Conservation (phyloP, 805 yeast genomes). For the Isabelozyma rhagii region DNA sequence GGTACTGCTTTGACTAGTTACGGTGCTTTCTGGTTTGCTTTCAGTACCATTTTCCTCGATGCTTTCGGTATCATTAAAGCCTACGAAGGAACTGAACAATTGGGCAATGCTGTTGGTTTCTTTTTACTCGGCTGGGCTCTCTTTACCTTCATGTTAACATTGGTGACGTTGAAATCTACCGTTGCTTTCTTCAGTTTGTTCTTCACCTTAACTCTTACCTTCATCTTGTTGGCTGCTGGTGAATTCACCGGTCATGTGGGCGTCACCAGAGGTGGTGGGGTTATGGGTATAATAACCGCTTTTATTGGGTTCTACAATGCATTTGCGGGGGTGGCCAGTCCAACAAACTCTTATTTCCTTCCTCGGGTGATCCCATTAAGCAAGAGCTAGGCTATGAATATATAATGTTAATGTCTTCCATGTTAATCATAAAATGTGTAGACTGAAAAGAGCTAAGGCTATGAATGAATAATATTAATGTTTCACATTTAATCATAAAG, state of each 20-base stretch:
- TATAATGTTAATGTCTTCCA: too few species aligned
- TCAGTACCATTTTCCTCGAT: conserved; percentile 25
- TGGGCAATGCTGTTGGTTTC: conserved; percentile 32
- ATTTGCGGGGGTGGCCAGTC: conserved; percentile 36
- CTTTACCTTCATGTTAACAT: conserved; percentile 35
- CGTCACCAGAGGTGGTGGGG: conserved; percentile 38
- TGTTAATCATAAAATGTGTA: too few species aligned
- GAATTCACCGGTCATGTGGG: conserved; percentile 23
- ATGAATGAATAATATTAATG: too few species aligned
- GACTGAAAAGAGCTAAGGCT: too few species aligned
- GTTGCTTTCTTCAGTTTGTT: conserved; percentile 33
- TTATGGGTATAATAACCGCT: conserved; percentile 39
- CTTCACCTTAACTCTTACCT: conserved; percentile 27
- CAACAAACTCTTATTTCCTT: conserved; percentile 32
- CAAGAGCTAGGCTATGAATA: neutral
- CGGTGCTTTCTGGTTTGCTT: conserved; percentile 38
- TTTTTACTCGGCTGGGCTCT: conserved; percentile 38
- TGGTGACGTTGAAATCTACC: conserved; percentile 37
- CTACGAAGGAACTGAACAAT: conserved; percentile 21
- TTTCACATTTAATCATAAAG: neutral
- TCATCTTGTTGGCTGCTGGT: conserved; percentile 34
- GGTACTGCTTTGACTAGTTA: conserved; percentile 62
- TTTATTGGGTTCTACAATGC: conserved; percentile 41
- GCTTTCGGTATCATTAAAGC: conserved; percentile 33
- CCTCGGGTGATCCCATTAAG: conserved; percentile 26